Base-by-base conservation (phyloP, 257 asterid genomes). In the Jacaranda copaia region DNA sequence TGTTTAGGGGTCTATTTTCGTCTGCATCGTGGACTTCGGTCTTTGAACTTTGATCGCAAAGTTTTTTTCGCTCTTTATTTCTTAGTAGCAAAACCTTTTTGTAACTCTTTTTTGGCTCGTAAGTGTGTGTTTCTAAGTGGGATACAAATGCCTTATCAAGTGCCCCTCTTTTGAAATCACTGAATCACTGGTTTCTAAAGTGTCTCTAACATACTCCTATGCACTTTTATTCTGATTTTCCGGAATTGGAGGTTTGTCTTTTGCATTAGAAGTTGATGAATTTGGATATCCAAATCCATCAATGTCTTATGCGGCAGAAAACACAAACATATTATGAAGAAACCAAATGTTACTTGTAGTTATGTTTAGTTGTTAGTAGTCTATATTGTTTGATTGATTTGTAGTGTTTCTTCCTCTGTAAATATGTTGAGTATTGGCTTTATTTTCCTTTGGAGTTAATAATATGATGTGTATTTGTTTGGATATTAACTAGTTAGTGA, bases 41-140 rank as follows among this genome's bases (percentile, higher is more conserved):
- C 72, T 67, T 6, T 15, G 67, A 74, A 7, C 18, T 45, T 18
- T 49, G 32, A 0, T 18, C 46, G 2, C 14, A 57, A 32, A 32
- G 46, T 65, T 16, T 1, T 14, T 53, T 56, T 39, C 42, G 53
- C 40, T 42, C 25, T 42, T 42, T 10, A 6, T 56, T 18, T 56
- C 8, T 40, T 72, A 16, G 55, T 57, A 39, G 19, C 42, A 20
- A 42, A 72, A 72, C 35, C 40, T 5, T 46, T 35, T 10, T 35
- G n/a, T 14, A 7, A 49, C 4, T 43, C 4, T 25, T 61, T 36
- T 20, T 49, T 25, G 32, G 35, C 53, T 32, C 46, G 9, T 38
- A 20, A 46, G 71, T n/a, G 19, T n/a, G 66, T 55, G 56, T 8
- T 36, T 63, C 74, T 38, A 64, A 66, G 56, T 0, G 64, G 35